phyloP scores from a whole-genome alignment of 2,329 filamentous ascomycete genomes.

The Aspergillus sojae region DNA sequence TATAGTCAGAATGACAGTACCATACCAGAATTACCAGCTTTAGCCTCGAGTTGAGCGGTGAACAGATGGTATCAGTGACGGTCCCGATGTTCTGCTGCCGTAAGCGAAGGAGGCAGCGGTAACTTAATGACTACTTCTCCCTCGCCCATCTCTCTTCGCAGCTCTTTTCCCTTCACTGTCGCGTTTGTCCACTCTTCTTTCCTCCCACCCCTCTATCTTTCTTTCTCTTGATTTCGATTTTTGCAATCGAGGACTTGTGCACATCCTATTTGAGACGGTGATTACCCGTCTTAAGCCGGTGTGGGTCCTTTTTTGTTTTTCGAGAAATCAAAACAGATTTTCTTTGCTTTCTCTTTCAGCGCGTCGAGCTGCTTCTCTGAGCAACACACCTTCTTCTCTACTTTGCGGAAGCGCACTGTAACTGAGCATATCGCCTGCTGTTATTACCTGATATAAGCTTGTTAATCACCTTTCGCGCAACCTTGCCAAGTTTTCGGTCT shows the following conservation, averaged over 20 bases:
- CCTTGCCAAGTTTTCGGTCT: slow-evolving; percentile 5
- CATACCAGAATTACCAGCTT: neutral
- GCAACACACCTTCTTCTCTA: slow-evolving; percentile 3
- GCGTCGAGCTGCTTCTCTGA: slow-evolving; percentile 19
- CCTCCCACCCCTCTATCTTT: slow-evolving; percentile 10
- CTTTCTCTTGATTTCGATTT: slow-evolving; percentile 10
- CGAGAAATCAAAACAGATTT: slow-evolving; percentile 9
- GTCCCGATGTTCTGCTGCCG: neutral
- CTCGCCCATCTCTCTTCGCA: slow-evolving; percentile 8
- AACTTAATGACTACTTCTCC: neutral
- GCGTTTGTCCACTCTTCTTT: slow-evolving; percentile 19
- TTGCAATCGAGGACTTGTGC: slow-evolving; percentile 13
- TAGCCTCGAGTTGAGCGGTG: neutral
- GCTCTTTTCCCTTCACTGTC: slow-evolving; percentile 22
- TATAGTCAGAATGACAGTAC: neutral
- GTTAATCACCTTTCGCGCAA: neutral
- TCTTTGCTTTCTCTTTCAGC: slow-evolving; percentile 13
- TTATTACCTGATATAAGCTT: neutral
- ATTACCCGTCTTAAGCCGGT: slow-evolving; percentile 20
- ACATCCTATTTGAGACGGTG: slow-evolving; percentile 20
- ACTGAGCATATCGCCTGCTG: slow-evolving; percentile 5
- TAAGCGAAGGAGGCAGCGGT: slow-evolving; percentile 10
- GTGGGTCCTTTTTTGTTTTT: slow-evolving; percentile 15
- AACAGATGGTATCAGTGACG: neutral
- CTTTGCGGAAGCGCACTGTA: slow-evolving; percentile 9